Evolutionary conservation across 2,329 filamentous ascomycete genomes (phyloP).

Genomic region (Aspergillus sp.): DNA sequence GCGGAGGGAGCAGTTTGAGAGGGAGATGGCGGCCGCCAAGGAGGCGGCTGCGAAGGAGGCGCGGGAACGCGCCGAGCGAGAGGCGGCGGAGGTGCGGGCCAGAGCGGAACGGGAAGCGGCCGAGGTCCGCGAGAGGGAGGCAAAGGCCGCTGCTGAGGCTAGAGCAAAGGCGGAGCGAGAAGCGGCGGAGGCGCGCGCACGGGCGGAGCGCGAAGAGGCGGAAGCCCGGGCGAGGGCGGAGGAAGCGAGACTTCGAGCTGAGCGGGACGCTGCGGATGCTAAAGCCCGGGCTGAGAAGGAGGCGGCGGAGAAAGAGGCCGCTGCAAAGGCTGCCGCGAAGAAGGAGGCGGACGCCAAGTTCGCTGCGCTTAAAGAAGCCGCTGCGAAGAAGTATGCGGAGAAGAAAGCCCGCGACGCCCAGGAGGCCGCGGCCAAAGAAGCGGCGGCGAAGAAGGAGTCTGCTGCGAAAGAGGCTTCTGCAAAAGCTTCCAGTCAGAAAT

Average conservation of each 20-base stretch:
- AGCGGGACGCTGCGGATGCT: slow-evolving; percentile 28
- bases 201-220: slow-evolving; percentile 20
- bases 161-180: slow-evolving; percentile 12
- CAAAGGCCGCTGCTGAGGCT: slow-evolving; percentile 22
- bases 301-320: slow-evolving; percentile 67
- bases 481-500: slow-evolving; percentile 27
- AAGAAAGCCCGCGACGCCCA: slow-evolving; percentile 35
- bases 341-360: slow-evolving; percentile 39
- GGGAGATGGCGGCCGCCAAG: slow-evolving; percentile 32
- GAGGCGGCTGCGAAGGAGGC: slow-evolving; percentile 21
- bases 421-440: slow-evolving; percentile 25
- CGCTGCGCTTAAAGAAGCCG: slow-evolving; percentile 38
- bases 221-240: slow-evolving; percentile 20
- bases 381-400: slow-evolving; percentile 37
- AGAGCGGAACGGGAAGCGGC: slow-evolving; percentile 31
- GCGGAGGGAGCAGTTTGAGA: slow-evolving; percentile 40
- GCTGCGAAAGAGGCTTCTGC: slow-evolving; percentile 24
- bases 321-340: slow-evolving; percentile 34
- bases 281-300: slow-evolving; percentile 35
- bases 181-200: slow-evolving; percentile 15
- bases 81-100: slow-evolving; percentile 33
- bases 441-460: slow-evolving; percentile 22
- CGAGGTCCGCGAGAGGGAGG: slow-evolving; percentile 21
- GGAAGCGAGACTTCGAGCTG: slow-evolving; percentile 1
- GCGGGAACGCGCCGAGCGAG: slow-evolving; percentile 30